phyloP scores from a whole-genome alignment of 257 asterid species.

The Gardenia jasminoides region DNA sequence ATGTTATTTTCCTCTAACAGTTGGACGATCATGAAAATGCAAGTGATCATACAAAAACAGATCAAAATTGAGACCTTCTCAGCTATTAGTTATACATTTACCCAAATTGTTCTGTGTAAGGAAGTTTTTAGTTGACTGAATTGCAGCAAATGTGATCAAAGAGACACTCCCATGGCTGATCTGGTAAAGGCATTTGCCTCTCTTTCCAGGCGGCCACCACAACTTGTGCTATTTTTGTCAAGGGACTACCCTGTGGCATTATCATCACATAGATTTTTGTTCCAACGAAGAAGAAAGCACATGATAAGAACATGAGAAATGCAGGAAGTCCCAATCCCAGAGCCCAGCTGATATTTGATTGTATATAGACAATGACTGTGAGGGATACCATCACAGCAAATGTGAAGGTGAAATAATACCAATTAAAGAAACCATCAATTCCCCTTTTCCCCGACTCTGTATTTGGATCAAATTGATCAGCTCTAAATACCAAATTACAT shows the following conservation, averaged over 20 bases:
- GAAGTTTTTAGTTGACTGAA: slow-evolving; percentile 61
- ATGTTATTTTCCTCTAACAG: no score
- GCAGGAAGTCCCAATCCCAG: slow-evolving; percentile 65
- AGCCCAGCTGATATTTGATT: slow-evolving; percentile 61
- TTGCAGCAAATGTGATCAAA: no score
- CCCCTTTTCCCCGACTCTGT: slow-evolving; percentile 64
- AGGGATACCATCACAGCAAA: slow-evolving; percentile 66
- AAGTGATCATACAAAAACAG: no score
- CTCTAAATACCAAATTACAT: slow-evolving; percentile 77
- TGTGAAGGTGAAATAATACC: slow-evolving; percentile 74
- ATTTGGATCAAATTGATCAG: slow-evolving; percentile 72
- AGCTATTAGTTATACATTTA: no score
- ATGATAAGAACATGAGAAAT: slow-evolving; percentile 52
- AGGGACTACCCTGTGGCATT: slow-evolving; percentile 50
- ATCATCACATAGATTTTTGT: slow-evolving; percentile 53
- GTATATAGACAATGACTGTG: slow-evolving; percentile 65
- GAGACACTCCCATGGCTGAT: slow-evolving; percentile 48
- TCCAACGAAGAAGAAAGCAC: slow-evolving; percentile 52
- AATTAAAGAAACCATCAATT: slow-evolving; percentile 74
- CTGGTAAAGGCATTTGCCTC: slow-evolving; percentile 43
- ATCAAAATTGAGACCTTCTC: no score
- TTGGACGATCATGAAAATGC: no score
- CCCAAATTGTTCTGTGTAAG: slow-evolving; percentile 68
- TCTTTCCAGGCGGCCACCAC: slow-evolving; percentile 45
- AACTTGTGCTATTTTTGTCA: slow-evolving; percentile 54